Evolutionary conservation across 345 rosid species (phyloP), one percentile per base, ranked within the genome.

Genomic region (Toxicodendron radicans): DNA sequence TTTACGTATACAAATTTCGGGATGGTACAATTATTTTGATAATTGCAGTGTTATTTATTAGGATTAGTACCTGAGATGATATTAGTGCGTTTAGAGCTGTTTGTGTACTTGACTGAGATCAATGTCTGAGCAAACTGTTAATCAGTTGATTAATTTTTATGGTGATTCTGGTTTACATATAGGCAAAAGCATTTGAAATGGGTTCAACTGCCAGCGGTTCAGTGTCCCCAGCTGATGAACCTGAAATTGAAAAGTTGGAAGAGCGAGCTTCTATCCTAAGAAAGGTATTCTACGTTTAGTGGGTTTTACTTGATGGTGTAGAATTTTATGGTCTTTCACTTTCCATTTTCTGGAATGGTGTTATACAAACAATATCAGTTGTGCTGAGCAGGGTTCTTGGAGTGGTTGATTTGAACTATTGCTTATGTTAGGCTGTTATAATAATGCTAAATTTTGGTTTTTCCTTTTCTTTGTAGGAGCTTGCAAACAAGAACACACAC

Each of bases 401-500:
- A 2, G 46, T 51, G 46, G 27, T 3, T 32, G 35, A n/a, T 52
- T 8, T 52, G 35, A 20, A 52, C 58, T 49, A 10, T 30, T 51
- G 27, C 43, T 5, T 3, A 17, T 66, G 12, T 14, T 49, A 27
- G 41, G 58, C 7, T 4, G 2, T 24, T 30, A 49, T 3, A 23
- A 12, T 3, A 4, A 35, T 69, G 14, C 63, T 69, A 41, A 57
- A 41, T 69, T 21, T 16, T 38, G 52, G 6, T 67, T 67, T 33
- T 13, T 20, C 11, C 45, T 16, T 58, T 71, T 59, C 24, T 49
- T 38, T 80, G 73, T 75, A 95, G 99, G 97, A 89, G 78, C 87
- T 96, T 81, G 92, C 81, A 23, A 81, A 83, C 79, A 96, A 93
- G 91, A 96, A 96, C 73, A 78, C 66, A 24, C 72, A 81, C 73